Evolutionary conservation across 768 basidiomycete genomes (phyloP).

Genomic region (Hygrocybe punicea): DNA sequence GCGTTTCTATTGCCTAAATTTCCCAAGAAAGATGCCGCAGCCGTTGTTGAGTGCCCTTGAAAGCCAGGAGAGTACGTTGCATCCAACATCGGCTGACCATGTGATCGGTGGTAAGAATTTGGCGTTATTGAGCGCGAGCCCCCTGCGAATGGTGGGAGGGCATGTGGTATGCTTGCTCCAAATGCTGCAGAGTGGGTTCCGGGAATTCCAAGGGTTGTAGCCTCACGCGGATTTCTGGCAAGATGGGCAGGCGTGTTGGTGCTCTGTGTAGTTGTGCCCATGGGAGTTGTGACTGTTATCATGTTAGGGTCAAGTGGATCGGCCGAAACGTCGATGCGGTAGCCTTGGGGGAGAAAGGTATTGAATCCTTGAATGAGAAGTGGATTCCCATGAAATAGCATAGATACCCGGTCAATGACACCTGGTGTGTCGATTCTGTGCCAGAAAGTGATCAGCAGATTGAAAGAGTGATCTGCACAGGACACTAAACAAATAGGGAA

Average conservation of each 20-base stretch:
- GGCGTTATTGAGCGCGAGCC: constrained; percentile 59
- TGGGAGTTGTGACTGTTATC: constrained; percentile 80
- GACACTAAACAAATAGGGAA: constrained; percentile 1
- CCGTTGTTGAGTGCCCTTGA: constrained; percentile 46
- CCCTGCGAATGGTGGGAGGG: constrained; percentile 29
- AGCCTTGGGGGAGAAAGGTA: constrained; percentile 74
- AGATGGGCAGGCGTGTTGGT: constrained; percentile 40
- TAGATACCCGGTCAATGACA: constrained; percentile 72
- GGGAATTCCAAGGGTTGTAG: constrained; percentile 27
- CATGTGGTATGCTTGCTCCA: constrained; percentile 31
- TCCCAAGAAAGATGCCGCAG: constrained; percentile 64
- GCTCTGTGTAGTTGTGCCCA: constrained; percentile 66
- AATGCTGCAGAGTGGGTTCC: constrained; percentile 30
- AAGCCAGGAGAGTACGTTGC: constrained; percentile 46
- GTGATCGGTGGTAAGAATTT: constrained; percentile 41
- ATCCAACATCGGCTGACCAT: constrained; percentile 37
- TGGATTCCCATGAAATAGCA: constrained; percentile 68
- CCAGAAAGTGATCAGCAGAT: constrained; percentile 14
- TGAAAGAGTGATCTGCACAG: constrained; percentile 13
- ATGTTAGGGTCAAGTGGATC: constrained; percentile 68
- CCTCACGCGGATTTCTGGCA: constrained; percentile 29
- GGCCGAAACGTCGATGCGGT: constrained; percentile 33
- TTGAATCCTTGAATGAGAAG: constrained; percentile 78
- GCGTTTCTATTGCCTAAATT: constrained; percentile 51
- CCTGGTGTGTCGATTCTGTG: constrained; percentile 75